Evolutionary conservation across 2,329 filamentous ascomycete species (phyloP).

Genomic region (Stachybotrys echinatus): DNA sequence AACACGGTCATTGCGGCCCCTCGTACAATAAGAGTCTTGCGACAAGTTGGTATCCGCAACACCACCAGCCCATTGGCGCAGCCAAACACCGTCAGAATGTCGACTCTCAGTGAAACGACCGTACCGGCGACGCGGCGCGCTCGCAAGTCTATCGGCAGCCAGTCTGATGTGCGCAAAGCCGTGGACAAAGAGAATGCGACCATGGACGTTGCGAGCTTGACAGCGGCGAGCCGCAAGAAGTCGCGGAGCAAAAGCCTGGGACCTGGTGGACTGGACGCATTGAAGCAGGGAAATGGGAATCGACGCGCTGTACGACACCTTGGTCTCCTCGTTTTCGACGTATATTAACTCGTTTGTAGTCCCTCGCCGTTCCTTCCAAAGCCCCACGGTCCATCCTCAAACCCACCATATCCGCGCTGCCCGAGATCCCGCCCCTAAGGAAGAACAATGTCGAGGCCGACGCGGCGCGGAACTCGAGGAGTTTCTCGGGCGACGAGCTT

Average conservation of each 20-base stretch:
- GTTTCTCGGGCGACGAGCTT: slow-evolving; percentile 14
- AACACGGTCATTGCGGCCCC: slow-evolving; percentile 26
- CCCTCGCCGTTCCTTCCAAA: slow-evolving; percentile 46
- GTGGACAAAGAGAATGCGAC: slow-evolving; percentile 77
- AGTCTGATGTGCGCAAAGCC: slow-evolving; percentile 44
- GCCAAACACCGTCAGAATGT: slow-evolving; percentile 20
- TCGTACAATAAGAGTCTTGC: not conserved
- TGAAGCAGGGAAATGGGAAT: slow-evolving; percentile 72
- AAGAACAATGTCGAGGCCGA: slow-evolving; percentile 12
- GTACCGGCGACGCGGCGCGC: slow-evolving; percentile 51
- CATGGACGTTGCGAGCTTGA: slow-evolving; percentile 53
- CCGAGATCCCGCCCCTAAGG: slow-evolving; percentile 63
- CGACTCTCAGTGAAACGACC: slow-evolving; percentile 34
- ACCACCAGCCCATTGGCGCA: slow-evolving; percentile 12
- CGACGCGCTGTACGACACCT: slow-evolving; percentile 67
- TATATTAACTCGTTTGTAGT: slow-evolving; percentile 32
- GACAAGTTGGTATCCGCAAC: slow-evolving; percentile 6
- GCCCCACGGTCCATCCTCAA: slow-evolving; percentile 72
- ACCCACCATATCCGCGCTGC: slow-evolving; percentile 63
- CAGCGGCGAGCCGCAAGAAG: slow-evolving; percentile 56
- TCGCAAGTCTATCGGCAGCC: slow-evolving; percentile 67
- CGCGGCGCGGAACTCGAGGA: slow-evolving; percentile 7
- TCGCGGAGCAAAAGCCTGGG: slow-evolving; percentile 94
- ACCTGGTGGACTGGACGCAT: slow-evolving; percentile 79
- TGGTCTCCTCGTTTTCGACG: not conserved